A percentile compares a stretch with the other conserved stretches of the same genome.
These are phyloP conservation scores for Raddia distichophylla DNA, from an alignment of 176 grass and related monocot genomes.

Conservation along the genomic window DNA sequence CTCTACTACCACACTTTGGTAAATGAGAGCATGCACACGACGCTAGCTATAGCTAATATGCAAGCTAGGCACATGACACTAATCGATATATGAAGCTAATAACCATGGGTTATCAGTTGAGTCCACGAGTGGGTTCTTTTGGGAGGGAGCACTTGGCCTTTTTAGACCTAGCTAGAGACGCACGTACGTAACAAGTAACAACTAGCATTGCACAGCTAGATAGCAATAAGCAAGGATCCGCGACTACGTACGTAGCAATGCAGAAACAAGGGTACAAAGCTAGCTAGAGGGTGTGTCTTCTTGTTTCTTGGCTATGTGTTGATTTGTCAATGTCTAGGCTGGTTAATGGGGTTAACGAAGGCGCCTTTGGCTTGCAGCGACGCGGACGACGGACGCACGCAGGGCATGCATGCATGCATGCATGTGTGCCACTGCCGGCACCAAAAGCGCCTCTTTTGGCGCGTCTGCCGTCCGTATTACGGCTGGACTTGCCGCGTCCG, in stretches of 20 bases:
- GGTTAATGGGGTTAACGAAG: neutral
- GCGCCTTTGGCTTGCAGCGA: conserved; percentile 17
- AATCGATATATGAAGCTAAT: too few species aligned
- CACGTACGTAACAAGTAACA: neutral
- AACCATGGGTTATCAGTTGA: neutral
- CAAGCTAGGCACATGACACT: neutral
- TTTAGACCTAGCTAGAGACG: neutral
- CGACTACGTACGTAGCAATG: neutral
- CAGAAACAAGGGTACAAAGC: neutral
- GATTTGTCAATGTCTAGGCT: conserved; percentile 6
- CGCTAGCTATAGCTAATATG: neutral
- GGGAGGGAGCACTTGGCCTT: conserved; percentile 27
- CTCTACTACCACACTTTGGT: neutral
- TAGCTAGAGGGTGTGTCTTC: conserved; percentile 1
- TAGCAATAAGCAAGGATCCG: neutral
- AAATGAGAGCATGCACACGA: conserved; percentile 9
- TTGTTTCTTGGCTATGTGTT: conserved; percentile 35
- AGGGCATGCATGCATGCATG: neutral
- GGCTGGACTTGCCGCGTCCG: neutral
- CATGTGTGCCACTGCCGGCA: conserved; percentile 6
- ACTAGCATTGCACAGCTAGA: neutral
- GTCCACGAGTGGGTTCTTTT: conserved; percentile 28
- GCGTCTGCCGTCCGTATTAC: neutral
- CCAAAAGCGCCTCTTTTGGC: conserved; percentile 40
- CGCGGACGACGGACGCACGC: conserved; percentile 34